A percentile compares a stretch with the other conserved stretches of the same genome.
Evolutionary conservation across 345 rosid genomes (phyloP).

Genomic region (Lepidium aucheri): DNA sequence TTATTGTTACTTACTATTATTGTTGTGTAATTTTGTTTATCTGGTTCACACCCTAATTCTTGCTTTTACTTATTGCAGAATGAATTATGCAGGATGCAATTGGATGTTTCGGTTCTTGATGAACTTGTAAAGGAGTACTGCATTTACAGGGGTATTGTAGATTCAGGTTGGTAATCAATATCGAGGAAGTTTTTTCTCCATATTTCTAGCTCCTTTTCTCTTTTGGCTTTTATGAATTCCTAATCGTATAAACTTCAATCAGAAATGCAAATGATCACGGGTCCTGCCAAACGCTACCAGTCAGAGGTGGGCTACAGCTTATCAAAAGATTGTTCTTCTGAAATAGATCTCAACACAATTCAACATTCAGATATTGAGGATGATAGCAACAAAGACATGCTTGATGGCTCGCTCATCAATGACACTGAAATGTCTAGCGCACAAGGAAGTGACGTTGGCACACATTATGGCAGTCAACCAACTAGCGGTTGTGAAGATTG

Average conservation of each 20-base stretch:
- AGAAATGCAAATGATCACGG: constrained; percentile 35
- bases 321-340: constrained; percentile 42
- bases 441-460: constrained; percentile 47
- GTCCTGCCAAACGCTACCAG: constrained; percentile 35
- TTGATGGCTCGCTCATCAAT: constrained; percentile 37
- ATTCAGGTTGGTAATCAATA: constrained; percentile 30
- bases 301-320: constrained; percentile 37
- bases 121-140: constrained; percentile 86
- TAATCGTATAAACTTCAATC: constrained; percentile 10
- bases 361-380: constrained; percentile 56
- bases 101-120: constrained; percentile 69
- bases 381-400: constrained; percentile 29
- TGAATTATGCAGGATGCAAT: constrained; percentile 83
- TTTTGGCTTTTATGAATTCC: constrained; percentile 4
- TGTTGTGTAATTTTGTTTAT: background rate
- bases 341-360: constrained; percentile 37
- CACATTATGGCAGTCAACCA: constrained; percentile 46
- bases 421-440: constrained; percentile 35
- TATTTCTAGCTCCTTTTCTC: background rate
- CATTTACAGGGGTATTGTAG: constrained; percentile 82
- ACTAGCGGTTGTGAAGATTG: constrained; percentile 52
- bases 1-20: background rate
- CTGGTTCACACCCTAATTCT: constrained; percentile 6
- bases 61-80: constrained; percentile 51
- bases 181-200: background rate